phyloP scores from a whole-genome alignment of 495 filamentous ascomycete species.

The Poronia punctata region DNA sequence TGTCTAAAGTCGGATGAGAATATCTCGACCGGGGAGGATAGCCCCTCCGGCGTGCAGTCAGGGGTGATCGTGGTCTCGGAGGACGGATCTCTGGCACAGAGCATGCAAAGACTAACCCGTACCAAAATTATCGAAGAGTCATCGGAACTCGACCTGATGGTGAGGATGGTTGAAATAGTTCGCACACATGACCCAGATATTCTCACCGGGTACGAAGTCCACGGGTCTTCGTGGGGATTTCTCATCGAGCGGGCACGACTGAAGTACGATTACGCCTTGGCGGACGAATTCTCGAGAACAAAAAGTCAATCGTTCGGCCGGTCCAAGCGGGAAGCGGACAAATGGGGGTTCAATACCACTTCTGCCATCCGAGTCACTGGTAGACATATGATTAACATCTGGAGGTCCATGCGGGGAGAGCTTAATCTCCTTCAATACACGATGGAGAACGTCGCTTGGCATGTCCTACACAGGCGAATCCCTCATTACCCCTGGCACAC shows the following conservation, averaged over 20 bases:
- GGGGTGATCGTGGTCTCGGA: slow-evolving; percentile 64
- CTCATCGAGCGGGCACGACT: slow-evolving; percentile 79
- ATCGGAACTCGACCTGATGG: slow-evolving; percentile 78
- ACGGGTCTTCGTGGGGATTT: slow-evolving; percentile 90
- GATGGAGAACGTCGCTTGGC: slow-evolving; percentile 95
- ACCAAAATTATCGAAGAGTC: slow-evolving; percentile 65
- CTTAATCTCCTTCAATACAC: slow-evolving; percentile 87
- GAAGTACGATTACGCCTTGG: slow-evolving; percentile 84
- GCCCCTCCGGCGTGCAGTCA: slow-evolving; percentile 16
- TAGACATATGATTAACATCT: slow-evolving; percentile 93
- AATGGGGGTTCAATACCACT: slow-evolving; percentile 89
- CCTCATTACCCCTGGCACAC: slow-evolving; percentile 77
- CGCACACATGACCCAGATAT: slow-evolving; percentile 83
- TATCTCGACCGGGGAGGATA: slow-evolving; percentile 37
- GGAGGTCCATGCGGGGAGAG: slow-evolving; percentile 91
- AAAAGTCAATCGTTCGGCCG: slow-evolving; percentile 72
- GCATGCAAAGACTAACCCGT: slow-evolving; percentile 37
- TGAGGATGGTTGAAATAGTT: slow-evolving; percentile 78
- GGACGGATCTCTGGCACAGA: slow-evolving; percentile 45
- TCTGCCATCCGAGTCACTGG: slow-evolving; percentile 84
- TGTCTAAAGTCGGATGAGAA: slow-evolving; percentile 68
- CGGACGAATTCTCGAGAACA: slow-evolving; percentile 83
- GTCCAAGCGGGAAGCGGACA: slow-evolving; percentile 77
- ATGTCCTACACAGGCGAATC: slow-evolving; percentile 82
- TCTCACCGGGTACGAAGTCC: slow-evolving; percentile 91